A percentile compares a stretch with the other conserved stretches of the same genome.
phyloP scores from a whole-genome alignment of 768 basidiomycete genomes.

The Collybia nuda region DNA sequence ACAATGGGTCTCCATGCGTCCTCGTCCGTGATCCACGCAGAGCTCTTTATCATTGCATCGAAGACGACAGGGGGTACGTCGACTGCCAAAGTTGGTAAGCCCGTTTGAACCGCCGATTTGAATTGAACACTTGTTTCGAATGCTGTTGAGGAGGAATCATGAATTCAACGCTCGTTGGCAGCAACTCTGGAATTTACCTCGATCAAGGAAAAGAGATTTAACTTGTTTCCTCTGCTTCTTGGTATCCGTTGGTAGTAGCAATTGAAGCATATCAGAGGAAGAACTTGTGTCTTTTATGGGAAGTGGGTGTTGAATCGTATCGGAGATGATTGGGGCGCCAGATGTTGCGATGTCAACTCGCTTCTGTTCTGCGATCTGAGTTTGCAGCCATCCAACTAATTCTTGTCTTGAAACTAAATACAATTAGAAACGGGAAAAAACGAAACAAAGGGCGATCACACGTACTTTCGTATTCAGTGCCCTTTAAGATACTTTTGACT shows the following conservation, averaged over 20 bases:
- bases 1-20: conserved; percentile 68
- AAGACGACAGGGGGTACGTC: conserved; percentile 65
- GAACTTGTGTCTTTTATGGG: conserved; percentile 35
- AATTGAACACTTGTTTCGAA: conserved; percentile 61
- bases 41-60: conserved; percentile 55
- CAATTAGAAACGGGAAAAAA: conserved; percentile 4
- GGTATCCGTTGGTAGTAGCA: conserved; percentile 67
- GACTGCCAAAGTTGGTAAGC: conserved; percentile 69
- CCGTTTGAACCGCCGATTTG: conserved; percentile 56
- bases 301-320: conserved; percentile 30
- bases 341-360: conserved; percentile 67
- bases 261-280: conserved; percentile 54
- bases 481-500: conserved; percentile 79
- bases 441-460: background rate
- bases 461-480: conserved; percentile 74
- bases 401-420: conserved; percentile 55
- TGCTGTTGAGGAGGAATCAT: conserved; percentile 37
- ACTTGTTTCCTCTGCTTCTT: conserved; percentile 76
- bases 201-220: conserved; percentile 67
- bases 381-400: conserved; percentile 71
- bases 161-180: background rate
- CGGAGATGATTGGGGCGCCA: conserved; percentile 48
- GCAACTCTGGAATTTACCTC: conserved; percentile 43
- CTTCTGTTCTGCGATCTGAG: conserved; percentile 79
- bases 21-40: conserved; percentile 73